Percentiles rank a stretch among this genome's conserved stretches.
Evolutionary conservation across 305 asterid genomes (phyloP).

Genomic region (Salvia sclarea): DNA sequence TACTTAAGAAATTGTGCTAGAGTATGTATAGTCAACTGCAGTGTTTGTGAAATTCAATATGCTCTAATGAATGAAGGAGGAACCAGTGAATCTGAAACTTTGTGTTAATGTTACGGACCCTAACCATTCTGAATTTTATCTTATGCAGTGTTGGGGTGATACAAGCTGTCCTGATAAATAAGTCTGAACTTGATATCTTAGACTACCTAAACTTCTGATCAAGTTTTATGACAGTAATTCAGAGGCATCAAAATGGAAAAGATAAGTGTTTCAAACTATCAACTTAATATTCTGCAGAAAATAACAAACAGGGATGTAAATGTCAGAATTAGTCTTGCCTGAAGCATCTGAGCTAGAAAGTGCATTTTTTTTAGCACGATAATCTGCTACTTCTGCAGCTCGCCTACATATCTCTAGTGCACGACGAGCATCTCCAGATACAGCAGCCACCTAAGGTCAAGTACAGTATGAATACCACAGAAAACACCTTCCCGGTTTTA

Average conservation of each 20-base stretch:
- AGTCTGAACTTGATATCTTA: background rate
- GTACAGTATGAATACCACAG: slow-evolving; percentile 14
- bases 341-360: slow-evolving; percentile 48
- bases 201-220: background rate
- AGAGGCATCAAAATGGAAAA: background rate
- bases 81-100: background rate
- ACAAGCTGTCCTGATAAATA: slow-evolving; percentile 11
- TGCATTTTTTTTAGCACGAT: slow-evolving; percentile 51
- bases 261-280: background rate
- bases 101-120: background rate
- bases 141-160: slow-evolving; percentile 13
- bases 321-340: slow-evolving; percentile 38
- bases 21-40: background rate
- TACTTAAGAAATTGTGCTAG: background rate
- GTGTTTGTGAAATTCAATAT: slow-evolving; percentile 6
- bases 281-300: background rate
- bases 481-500: background rate
- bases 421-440: slow-evolving; percentile 99
- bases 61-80: background rate
- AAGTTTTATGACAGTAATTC: slow-evolving; percentile 19
- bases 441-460: slow-evolving; percentile 83
- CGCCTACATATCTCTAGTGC: slow-evolving; percentile 95
- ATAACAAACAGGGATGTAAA: slow-evolving; percentile 1
- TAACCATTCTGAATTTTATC: slow-evolving; percentile 1
- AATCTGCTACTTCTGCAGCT: slow-evolving; percentile 96